Conservation (phyloP, 805 yeast genomes). For the Saturnispora dispora region DNA sequence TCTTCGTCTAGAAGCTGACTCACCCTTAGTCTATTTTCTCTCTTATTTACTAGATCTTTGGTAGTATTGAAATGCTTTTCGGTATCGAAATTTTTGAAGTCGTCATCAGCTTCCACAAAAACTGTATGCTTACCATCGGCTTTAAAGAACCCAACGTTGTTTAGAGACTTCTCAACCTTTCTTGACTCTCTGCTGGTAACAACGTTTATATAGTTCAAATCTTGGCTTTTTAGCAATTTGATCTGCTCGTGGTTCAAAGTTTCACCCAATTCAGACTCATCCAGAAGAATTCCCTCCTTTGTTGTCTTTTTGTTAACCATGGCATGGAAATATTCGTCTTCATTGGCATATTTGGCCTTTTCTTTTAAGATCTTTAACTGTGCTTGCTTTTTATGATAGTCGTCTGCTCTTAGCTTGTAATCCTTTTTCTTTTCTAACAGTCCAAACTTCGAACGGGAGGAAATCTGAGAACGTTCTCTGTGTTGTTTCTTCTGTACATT, state of each 20-base stretch:
- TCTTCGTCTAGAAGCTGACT: slow-evolving; percentile 40
- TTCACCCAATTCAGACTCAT: slow-evolving; percentile 53
- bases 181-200: slow-evolving; percentile 59
- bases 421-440: slow-evolving; percentile 89
- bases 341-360: slow-evolving; percentile 70
- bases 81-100: slow-evolving; percentile 51
- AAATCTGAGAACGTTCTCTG: slow-evolving; percentile 84
- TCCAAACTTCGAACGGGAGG: slow-evolving; percentile 65
- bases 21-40: slow-evolving; percentile 62
- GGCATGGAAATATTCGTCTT: slow-evolving; percentile 94
- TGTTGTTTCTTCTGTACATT: slow-evolving; percentile 95
- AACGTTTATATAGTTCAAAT: slow-evolving; percentile 75
- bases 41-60: slow-evolving; percentile 45
- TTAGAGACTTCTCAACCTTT: slow-evolving; percentile 51
- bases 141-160: slow-evolving; percentile 37
- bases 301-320: slow-evolving; percentile 72
- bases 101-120: slow-evolving; percentile 60
- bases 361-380: slow-evolving; percentile 61
- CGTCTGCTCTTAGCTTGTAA: slow-evolving; percentile 49
- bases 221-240: slow-evolving; percentile 82
- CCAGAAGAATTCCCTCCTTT: slow-evolving; percentile 53
- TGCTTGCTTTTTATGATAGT: slow-evolving; percentile 50
- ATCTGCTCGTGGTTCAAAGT: slow-evolving; percentile 64
- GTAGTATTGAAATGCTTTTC: slow-evolving; percentile 66
- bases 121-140: slow-evolving; percentile 75